Evolutionary conservation across 495 filamentous ascomycete species (phyloP), one percentile per base, ranked within the genome.

Genomic region (Penicillium cataractarum): DNA sequence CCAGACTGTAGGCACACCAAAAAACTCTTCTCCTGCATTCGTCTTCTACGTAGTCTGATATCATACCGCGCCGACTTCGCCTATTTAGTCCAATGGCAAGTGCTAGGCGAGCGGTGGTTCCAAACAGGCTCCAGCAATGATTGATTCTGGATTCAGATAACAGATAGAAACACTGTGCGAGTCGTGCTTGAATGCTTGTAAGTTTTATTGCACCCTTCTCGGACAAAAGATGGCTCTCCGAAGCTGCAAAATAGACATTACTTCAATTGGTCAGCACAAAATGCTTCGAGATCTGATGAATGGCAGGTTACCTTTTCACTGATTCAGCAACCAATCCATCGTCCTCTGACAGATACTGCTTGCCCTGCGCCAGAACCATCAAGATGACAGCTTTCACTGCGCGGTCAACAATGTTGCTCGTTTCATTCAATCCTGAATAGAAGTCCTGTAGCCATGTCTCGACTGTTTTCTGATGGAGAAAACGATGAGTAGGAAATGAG

Each of bases 121-220:
- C 44, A 49, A 77, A 77, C 1, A 77, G 59, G 52, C 71, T 75
- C 75, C 75, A 77, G 31, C 71, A 73, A 42, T 77, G 73, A 48
- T 77, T 77, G 42, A 75, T 72, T 24, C 73, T 60, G 8, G 75
- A 77, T 29, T 74, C 65, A 0, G 70, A 72, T 1, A 77, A 31
- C 1, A 77, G 66, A 51, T 76, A 76, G 52, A 77, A 71, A 51
- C 73, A 75, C 44, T 76, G 73, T 22, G 71, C 70, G 21, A 76
- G 58, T 7, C 73, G 71, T 31, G 69, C 73, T 54, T 78, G 75
- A 13, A 74, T 69, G 33, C 73, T 76, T 0, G 71, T 68, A 6
- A 78, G 55, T 7, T 66, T 66, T 17, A 74, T 68, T 15, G 68
- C 64, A 0, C 75, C 75, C 0, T 72, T 78, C 39, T 76, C 75